Evolutionary conservation across 2,329 filamentous ascomycete species (phyloP), one percentile per base, ranked within the genome.

Genomic region (Ilyonectria robusta): DNA sequence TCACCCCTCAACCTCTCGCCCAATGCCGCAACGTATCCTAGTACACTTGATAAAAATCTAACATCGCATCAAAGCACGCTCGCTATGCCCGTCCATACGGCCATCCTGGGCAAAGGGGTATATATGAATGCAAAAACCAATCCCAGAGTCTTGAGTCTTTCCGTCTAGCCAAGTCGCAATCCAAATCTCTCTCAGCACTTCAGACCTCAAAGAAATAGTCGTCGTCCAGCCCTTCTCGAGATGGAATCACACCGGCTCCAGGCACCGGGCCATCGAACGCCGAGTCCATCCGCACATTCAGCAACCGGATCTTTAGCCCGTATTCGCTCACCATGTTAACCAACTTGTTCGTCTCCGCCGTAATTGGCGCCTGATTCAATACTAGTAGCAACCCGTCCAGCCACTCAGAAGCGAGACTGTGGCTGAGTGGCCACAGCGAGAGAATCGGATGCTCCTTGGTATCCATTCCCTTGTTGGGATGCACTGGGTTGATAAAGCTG

Each of bases 371-470:
- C 81, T 99, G 96, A 77, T 97, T 94, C 26, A 99, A 87, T 61
- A 99, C 86, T 94, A 99, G 97, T 63, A 98, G 86, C 70, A 99
- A 83, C 1, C 96, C 96, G 79, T 99, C 96, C 6, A 99, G 87
- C 96, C 96, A 99, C 81, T 99, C 96, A 1, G 94, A 97, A 10
- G 96, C 96, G 54, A 96, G 84, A 70, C 90, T 93, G 78, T 96
- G 92, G 65, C 90, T 93, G 66, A 90, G 84, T 6, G 95, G 95
- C 79, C 94, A 91, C 59, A 99, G 86, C n/a, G 92, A 93, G 60
- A 99, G 85, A 23, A 98, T 87, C 1, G 93, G 87, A 57, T 89
- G 85, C 79, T 98, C 96, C 72, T 82, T 81, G n/a, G 75, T 77
- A 35, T 81, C 81, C 35, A 74, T 76, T 37, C 75, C 78, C 46